phyloP scores from a whole-genome alignment of 2,329 filamentous ascomycete genomes.

The Colletotrichum chlorophyti region DNA sequence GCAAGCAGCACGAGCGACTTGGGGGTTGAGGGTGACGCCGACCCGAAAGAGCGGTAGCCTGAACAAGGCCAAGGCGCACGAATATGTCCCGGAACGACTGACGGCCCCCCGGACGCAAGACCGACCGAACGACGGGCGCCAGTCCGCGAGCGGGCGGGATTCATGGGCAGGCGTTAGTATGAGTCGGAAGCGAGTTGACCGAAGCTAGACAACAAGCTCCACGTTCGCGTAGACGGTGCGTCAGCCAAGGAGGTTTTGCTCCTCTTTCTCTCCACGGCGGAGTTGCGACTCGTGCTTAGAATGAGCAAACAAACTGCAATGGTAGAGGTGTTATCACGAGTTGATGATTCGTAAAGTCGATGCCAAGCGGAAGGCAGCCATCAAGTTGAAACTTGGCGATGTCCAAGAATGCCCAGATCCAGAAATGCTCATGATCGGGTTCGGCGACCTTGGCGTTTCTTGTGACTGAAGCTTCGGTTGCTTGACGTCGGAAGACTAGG shows the following conservation, averaged over 20 bases:
- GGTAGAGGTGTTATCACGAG: not conserved
- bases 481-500: not conserved
- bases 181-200: not conserved
- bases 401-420: not conserved
- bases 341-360: not conserved
- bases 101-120: slow-evolving; percentile 5
- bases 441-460: slow-evolving; percentile 24
- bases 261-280: not conserved
- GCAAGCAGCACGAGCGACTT: too few relatives aligned
- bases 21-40: too few relatives aligned
- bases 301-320: too few relatives aligned
- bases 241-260: slow-evolving; percentile 10
- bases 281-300: slow-evolving; percentile 2
- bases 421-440: not conserved
- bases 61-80: not conserved
- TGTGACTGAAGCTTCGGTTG: slow-evolving; percentile 12
- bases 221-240: slow-evolving; percentile 2
- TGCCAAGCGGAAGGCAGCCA: slow-evolving; percentile 16
- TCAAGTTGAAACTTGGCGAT: not conserved
- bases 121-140: not conserved
- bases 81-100: slow-evolving; percentile 11
- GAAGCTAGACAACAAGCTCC: slow-evolving; percentile 4
- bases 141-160: not conserved
- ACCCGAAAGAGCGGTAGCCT: not conserved
- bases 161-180: not conserved